Evolutionary conservation across 106 monocot species (phyloP), one percentile per base, ranked within the genome.

Genomic region (Gastrodia elata): DNA sequence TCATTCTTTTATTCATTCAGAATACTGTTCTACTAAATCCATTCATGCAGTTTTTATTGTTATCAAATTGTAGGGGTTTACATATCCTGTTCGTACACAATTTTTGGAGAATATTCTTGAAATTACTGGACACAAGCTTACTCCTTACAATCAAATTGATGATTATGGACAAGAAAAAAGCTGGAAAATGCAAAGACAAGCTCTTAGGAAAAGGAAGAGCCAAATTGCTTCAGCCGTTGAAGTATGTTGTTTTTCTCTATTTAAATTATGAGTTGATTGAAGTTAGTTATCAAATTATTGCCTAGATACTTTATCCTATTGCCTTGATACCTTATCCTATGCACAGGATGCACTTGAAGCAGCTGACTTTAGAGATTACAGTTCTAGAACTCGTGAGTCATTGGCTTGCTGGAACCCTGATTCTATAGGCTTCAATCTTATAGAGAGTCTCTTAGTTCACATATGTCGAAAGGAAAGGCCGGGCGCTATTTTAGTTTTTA

Each of bases 101-200:
- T 98, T 88, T 81, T 78, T 98, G 64, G 98, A 98, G 82, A 81
- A 88, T 75, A 44, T 98, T 48, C 70, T 98, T 14, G 98, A 93
- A 84, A 87, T 83, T 49, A 98, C 91, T 75, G 98, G 98, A 27
- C 85, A 98, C 74, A 91, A 85, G 68, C 79, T 98, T 69, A 98
- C 90, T 34, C 78, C 93, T 18, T 98, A 93, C 71, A 98, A 93
- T 82, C 98, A 98, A 76, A 93, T 98, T 80, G 98, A 98, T 87
- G 98, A 98, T 68, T 98, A 98, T 86, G 98, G 98, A n/a, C 98
- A 98, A 85, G 98, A 98, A 34, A 98, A 98, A 77, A 78, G 74
- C 28, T 98, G 98, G 98, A 98, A 98, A 82, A 98, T 98, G 98
- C 93, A 98, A 81, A 98, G 89, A 61, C 98, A 98, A 80, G 75